Base-by-base conservation (phyloP, 208 protist species). In the Phytomonas sp. region DNA sequence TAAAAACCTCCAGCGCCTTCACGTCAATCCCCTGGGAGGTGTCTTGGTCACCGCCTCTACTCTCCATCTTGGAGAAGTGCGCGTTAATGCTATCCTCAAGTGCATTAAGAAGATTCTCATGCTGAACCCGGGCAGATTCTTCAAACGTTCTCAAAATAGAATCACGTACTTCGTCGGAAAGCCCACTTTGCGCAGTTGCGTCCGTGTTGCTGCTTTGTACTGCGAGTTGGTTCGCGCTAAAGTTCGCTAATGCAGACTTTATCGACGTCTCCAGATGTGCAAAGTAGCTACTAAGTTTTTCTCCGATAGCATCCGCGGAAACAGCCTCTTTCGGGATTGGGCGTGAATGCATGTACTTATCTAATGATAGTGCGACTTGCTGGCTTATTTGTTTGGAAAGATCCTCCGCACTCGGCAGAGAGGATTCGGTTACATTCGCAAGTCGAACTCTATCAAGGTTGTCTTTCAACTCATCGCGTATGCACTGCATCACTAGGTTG, bases 401-500 rank as follows among this genome's bases (percentile, higher is more conserved):
- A 20, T 63, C 30, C 30, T 62, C 68, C 4, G 64, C 29, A 51
- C 65, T 65, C 26, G 46, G 46, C 2, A 56, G 20, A 20, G 46
- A 56, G 26, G 46, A 26, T 20, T 5, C 46, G 17, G 11, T 26
- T 23, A 23, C 17, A n/a, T 65, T 60, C 61, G 20, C 23, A 17
- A 23, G 4, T 2, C n/a, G 43, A 23, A 6, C 67, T 4, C 74
- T 33, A 31, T 73, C 70, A 0, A 76, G 68, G 31, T 72, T 71
- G 29, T 56, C 46, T 26, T 74, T 69, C 31, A 91, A 66, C 53
- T 91, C 85, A 29, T 76, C 71, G 31, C 78, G 79, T 2, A 91
- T 76, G 62, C 67, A 77, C 60, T 80, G 66, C 17, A 91, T 75
- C 36, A 91, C 70, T 11, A 88, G 62, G 71, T 91, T 69, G 5